Conservation (phyloP, 2,329 filamentous ascomycete genomes). For the Exophiala aquamarina region DNA sequence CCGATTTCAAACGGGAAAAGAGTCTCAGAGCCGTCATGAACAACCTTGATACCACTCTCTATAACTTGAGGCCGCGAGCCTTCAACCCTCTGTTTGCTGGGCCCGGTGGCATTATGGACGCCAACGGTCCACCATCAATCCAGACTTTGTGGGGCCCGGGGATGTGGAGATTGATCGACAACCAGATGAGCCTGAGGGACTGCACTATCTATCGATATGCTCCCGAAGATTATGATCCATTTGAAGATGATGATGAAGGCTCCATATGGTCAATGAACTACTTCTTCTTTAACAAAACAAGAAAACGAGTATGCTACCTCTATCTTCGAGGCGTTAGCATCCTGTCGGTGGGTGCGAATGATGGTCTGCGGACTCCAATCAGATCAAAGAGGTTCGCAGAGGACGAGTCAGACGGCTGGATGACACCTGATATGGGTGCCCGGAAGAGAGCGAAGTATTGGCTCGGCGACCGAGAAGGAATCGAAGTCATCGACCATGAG, state of each 20-base stretch:
- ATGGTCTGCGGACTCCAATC: constrained; percentile 43
- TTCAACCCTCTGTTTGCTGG: constrained; percentile 35
- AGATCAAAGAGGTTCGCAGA: constrained; percentile 49
- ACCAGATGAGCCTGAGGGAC: constrained; percentile 88
- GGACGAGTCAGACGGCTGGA: constrained; percentile 43
- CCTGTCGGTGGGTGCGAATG: constrained; percentile 67
- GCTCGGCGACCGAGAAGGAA: constrained; percentile 67
- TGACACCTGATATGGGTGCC: constrained; percentile 57
- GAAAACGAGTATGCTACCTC: constrained; percentile 91
- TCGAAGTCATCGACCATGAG: constrained; percentile 43
- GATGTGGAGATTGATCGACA: constrained; percentile 90
- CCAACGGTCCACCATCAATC: constrained; percentile 44
- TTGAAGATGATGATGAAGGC: constrained; percentile 87
- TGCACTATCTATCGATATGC: constrained; percentile 89
- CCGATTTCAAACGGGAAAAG: constrained; percentile 84
- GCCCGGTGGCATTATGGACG: constrained; percentile 33
- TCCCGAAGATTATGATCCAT: constrained; percentile 78
- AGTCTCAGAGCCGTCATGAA: constrained; percentile 80
- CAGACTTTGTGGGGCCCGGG: constrained; percentile 73
- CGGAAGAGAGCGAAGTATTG: constrained; percentile 85
- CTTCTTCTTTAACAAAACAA: constrained; percentile 93
- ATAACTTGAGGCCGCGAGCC: constrained; percentile 73
- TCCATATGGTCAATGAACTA: constrained; percentile 95
- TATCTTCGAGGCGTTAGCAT: constrained; percentile 81
- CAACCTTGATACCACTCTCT: constrained; percentile 81